Evolutionary conservation across 2,329 filamentous ascomycete species (phyloP), one percentile per base, ranked within the genome.

Genomic region (Aulographum hederae): DNA sequence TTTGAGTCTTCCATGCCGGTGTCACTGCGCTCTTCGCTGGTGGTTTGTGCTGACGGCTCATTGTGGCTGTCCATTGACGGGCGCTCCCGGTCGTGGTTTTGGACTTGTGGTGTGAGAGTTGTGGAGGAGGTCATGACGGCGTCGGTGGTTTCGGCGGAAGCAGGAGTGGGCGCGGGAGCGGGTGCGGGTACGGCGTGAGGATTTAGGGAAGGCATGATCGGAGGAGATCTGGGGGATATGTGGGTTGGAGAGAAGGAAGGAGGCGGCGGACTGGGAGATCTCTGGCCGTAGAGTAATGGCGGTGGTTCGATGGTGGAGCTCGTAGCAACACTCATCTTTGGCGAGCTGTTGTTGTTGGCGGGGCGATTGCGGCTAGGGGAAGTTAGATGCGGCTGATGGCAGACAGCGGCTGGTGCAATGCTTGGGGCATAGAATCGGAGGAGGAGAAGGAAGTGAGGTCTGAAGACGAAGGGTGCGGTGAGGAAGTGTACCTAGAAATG

Each of bases 71-170:
- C 33, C n/a, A n/a, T n/a, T n/a, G n/a, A n/a, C n/a, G n/a, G n/a
- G n/a, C n/a, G n/a, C 27, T 37, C 32, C 28, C 26, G 30, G 28
- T 32, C 28, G 32, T 33, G 36, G 35, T 38, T 38, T 23, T 38
- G 36, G 8, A 10, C 29, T 10, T 28, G 11, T 14, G 50, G 42
- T 23, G 47, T 40, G 17, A 41, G 30, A 18, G 46, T 32, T 39
- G 46, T 48, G 25, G 51, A 50, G 20, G 45, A 36, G 43, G 38
- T 52, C 51, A 52, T 51, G 35, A 50, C 45, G 31, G 46, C 33
- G 37, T 53, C 44, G n/a, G n/a, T n/a, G n/a, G n/a, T n/a, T n/a
- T n/a, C n/a, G n/a, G n/a, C n/a, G n/a, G n/a, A n/a, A n/a, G n/a
- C n/a, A n/a, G n/a, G n/a, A n/a, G n/a, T n/a, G n/a, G n/a, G n/a